Base-by-base conservation (phyloP, 371 early-diverging fungal genomes). In the Fennellomyces sp. region DNA sequence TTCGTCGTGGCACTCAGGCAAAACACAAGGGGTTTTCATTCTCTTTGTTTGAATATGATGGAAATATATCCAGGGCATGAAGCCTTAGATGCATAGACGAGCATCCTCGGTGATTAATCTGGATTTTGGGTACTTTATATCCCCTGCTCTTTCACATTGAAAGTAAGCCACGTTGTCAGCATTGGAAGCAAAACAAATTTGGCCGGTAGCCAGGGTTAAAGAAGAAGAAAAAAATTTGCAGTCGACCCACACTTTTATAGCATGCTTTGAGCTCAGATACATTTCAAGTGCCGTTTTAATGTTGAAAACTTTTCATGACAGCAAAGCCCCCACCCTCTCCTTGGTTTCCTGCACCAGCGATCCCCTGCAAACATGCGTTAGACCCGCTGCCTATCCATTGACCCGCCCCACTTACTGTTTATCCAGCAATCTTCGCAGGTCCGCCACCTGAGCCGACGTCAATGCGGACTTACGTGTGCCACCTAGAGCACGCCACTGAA, bases 11-110 rank as follows among this genome's bases (percentile, higher is more conserved):
- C n/a, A n/a, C n/a, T n/a, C n/a, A n/a, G n/a, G n/a, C n/a, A n/a
- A n/a, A n/a, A n/a, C n/a, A n/a, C n/a, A n/a, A n/a, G n/a, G n/a
- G n/a, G n/a, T n/a, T 42, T 33, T 58, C 59, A 49, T 53, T 57
- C 63, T 63, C 48, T 30, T 57, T 63, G 51, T 52, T 56, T 56
- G 25, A 31, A 48, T 54, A 35, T 48, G 29, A 38, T 33, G 3
- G 61, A 55, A 25, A 59, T 70, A 58, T 70, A 56, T 66, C 72
- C 72, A 72, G 57, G 63, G 65, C 72, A 72, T 72, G 72, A 72
- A 72, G 62, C 72, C 68, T 72, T 48, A 53, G 61, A 72, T 66
- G 58, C 62, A 72, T 59, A 55, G 66, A 68, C 5, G 58, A 61
- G 63, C 58, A 66, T 66, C 56, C 56, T 72, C 60, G 61, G 72